phyloP scores from a whole-genome alignment of 305 asterid species.

The Solanum aculeatissimum region DNA sequence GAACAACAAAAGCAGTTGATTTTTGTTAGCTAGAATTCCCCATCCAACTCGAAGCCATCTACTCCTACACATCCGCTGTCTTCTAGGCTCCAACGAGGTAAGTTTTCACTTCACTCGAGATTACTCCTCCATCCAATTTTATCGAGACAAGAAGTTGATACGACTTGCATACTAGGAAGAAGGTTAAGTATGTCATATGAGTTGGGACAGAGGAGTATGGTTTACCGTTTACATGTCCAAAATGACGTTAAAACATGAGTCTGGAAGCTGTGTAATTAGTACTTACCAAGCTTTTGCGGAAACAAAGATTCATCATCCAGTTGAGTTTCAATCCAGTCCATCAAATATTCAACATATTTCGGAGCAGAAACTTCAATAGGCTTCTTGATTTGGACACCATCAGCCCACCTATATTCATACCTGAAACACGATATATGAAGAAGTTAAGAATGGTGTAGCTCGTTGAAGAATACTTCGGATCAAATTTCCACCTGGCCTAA shows the following conservation, averaged over 20 bases:
- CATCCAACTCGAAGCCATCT: not conserved
- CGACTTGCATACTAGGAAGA: not conserved
- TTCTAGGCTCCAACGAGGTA: not conserved
- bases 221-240: not conserved
- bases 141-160: not conserved
- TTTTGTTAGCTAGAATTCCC: not conserved
- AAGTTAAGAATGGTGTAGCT: not conserved
- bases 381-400: constrained; percentile 77
- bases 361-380: constrained; percentile 31
- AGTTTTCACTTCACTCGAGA: not conserved
- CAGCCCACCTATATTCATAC: constrained; percentile 96
- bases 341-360: not conserved
- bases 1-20: not conserved
- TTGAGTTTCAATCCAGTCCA: constrained; percentile 35
- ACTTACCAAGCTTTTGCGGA: constrained; percentile 84
- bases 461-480: not conserved
- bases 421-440: constrained; percentile 20
- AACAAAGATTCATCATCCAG: constrained; percentile 81
- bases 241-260: not conserved
- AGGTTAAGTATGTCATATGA: not conserved
- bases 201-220: not conserved
- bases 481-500: not conserved
- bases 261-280: not conserved
- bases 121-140: not conserved
- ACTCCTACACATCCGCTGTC: not conserved